Base-by-base conservation (phyloP, 768 basidiomycete genomes). In the Russula dissimulans region DNA sequence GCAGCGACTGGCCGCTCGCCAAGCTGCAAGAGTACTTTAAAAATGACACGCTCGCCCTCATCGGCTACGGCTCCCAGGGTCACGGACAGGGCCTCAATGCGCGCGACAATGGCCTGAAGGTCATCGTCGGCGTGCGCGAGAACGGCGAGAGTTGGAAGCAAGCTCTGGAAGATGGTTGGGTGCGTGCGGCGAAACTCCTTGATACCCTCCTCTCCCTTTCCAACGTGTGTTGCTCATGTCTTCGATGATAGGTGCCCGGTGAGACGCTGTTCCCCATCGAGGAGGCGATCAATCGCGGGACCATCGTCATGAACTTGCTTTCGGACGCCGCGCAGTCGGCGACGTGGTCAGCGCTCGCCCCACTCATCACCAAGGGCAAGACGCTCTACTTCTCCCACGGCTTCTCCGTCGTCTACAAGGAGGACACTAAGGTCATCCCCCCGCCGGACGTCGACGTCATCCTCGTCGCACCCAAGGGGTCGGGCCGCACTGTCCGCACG, bases 361-460 rank as follows among this genome's bases (percentile, higher is more conserved):
- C 97, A 57, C 85, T 97, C 70, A 95, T 98, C 79, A 98, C 94
- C 75, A 92, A 95, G 83, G 97, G 91, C 78, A 98, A 99, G 83
- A 99, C 97, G n/a, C 88, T 99, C 65, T 99, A 99, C 86, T 99
- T 99, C 81, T 93, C 95, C 6, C 97, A 99, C 74, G 97, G 97
- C 70, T 99, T 99, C 87, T 98, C 95, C 65, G 83, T 98, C 66
- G 93, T 99, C 56, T 99, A 87, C 85, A 92, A 95, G 81, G 84
- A 99, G 6, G 92, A 97, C 75, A 99, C 97, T 66, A 81, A 95
- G 58, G 93, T 99, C 67, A 69, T 95, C 57, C 90, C 93, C 63
- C 97, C 97, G 48, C 69, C 79, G 18, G 93, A 97, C 71, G 91
- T 99, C 65, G 97, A 99, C 72, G 97, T 99, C 69, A 98, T 99